Base-by-base conservation (phyloP, 768 basidiomycete species). In the Psilocybe sp. region DNA sequence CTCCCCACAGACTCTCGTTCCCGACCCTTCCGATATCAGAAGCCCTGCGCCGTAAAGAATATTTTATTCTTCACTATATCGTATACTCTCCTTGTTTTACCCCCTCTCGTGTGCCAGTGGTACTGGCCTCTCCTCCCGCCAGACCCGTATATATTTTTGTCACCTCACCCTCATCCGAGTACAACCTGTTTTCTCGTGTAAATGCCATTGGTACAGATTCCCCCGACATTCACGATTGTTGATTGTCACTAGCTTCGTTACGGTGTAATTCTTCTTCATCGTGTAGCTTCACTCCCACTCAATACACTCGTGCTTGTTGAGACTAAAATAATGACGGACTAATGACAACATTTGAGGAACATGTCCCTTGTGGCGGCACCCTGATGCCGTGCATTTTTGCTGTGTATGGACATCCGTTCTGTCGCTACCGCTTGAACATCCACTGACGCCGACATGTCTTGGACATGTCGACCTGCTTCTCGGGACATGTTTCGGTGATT, bases 41-140 rank as follows among this genome's bases (percentile, higher is more conserved):
- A 60, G 60, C 63, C 68, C 70, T 69, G 77, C 76, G 74, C 70
- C 74, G 63, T 81, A 76, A 75, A 80, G 75, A 82, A 80, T 84
- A 84, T 80, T 76, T 89, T 89, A 89, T 89, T 88, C 78, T 81
- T 86, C 84, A 85, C 73, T 76, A 87, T 85, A 88, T 83, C 76
- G 70, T 75, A 78, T 73, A 73, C 71, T 70, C 51, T 53, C 59
- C 58, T 63, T 57, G 51, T 60, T 56, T 55, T 64, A 61, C 56
- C 54, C 59, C 46, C 46, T 63, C 55, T 58, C 67, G 69, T 63
- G 71, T 67, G 66, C 66, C 63, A 55, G 58, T 63, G 62, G 60
- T 49, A 60, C 60, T 69, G 68, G 60, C 62, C 53, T 20, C 55
- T 20, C 55, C 46, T 60, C 59, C 53, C 60, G 52, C 57, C 64